Base-by-base conservation (phyloP, 768 basidiomycete species). In the Kwoniella botswanensis region DNA sequence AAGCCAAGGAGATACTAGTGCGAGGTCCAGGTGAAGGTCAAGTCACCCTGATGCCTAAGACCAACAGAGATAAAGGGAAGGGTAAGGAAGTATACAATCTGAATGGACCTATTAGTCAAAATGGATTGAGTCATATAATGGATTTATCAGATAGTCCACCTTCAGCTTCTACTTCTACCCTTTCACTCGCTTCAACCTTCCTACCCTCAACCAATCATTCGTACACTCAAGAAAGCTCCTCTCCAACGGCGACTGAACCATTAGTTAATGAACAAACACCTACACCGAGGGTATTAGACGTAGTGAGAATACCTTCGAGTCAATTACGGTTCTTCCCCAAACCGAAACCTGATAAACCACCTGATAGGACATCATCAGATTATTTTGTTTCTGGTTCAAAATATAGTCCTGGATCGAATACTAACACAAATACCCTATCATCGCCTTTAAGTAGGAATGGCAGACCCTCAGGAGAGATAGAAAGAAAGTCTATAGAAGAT, bases 11-110 rank as follows among this genome's bases (percentile, higher is more conserved):
- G 44, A 71, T 56, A 1, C 63, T 81, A n/a, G 60, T 74, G 3
- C 61, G 81, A 13, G 82, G 81, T 35, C 81, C 82, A 13, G 82
- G 74, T 18, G 77, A 79, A 62, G 79, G 79, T 21, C 80, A 81
- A 44, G 76, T 80, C 11, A 81, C 78, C 7, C 57, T 81, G 15
- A 54, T 69, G 3, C 67, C 80, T 2, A 81, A 79, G 62, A 43
- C 42, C 4, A 53, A 55, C 21, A 65, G 29, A 41, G 71, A 55
- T 26, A 65, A 68, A 24, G 68, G 67, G 24, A 77, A 74, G 60
- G 72, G 68, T n/a, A 73, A 72, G 50, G 68, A 60, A 26, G 59
- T 24, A 18, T 22, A 21, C 18, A 24, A 18, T 15, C n/a, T 1
- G 26, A 12, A 10, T 10, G 24, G 4, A 55, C 6, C 18, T 18